phyloP scores from a whole-genome alignment of 2,329 filamentous ascomycete species.

The Aspergillus quadrilineatus region DNA sequence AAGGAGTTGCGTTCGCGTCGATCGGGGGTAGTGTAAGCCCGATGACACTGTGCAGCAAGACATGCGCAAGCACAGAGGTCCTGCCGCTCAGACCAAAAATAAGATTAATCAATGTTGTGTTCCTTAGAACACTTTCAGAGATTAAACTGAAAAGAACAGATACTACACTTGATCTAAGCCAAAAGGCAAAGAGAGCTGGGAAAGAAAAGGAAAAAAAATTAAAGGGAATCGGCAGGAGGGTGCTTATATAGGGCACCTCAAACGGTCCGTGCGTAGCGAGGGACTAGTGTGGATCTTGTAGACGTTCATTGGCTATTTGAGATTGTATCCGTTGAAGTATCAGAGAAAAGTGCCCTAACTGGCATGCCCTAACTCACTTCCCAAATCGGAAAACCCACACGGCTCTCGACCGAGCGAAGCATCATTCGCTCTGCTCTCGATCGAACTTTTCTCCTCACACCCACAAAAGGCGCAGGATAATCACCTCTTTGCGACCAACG shows the following conservation, averaged over 20 bases:
- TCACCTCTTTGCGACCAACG: slow-evolving; percentile 73
- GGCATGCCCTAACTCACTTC: slow-evolving; percentile 13
- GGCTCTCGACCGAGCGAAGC: slow-evolving; percentile 10
- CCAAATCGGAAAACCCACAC: slow-evolving; percentile 26
- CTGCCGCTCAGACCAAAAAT: slow-evolving; percentile 64
- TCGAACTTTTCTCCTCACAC: slow-evolving; percentile 27
- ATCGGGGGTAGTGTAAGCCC: slow-evolving; percentile 73
- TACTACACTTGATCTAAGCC: slow-evolving; percentile 93
- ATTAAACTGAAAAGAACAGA: slow-evolving; percentile 98
- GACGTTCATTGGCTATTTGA: neutral
- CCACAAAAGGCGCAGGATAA: slow-evolving; percentile 73
- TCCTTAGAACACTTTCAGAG: slow-evolving; percentile 78
- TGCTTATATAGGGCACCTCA: slow-evolving; percentile 31
- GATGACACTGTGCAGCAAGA: slow-evolving; percentile 66
- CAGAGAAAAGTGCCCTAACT: neutral
- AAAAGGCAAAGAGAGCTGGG: slow-evolving; percentile 56
- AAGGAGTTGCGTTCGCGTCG: slow-evolving; percentile 62
- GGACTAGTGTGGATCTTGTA: slow-evolving; percentile 20
- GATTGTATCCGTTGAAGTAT: neutral
- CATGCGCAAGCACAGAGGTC: slow-evolving; percentile 73
- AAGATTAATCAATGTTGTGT: slow-evolving; percentile 75
- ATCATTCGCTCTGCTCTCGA: slow-evolving; percentile 15
- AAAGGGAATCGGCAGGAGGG: slow-evolving; percentile 24
- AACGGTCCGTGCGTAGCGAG: slow-evolving; percentile 23
- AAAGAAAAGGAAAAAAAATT: slow-evolving; percentile 45